Evolutionary conservation across 2,329 filamentous ascomycete species (phyloP).

Genomic region (Alternaria sp.): DNA sequence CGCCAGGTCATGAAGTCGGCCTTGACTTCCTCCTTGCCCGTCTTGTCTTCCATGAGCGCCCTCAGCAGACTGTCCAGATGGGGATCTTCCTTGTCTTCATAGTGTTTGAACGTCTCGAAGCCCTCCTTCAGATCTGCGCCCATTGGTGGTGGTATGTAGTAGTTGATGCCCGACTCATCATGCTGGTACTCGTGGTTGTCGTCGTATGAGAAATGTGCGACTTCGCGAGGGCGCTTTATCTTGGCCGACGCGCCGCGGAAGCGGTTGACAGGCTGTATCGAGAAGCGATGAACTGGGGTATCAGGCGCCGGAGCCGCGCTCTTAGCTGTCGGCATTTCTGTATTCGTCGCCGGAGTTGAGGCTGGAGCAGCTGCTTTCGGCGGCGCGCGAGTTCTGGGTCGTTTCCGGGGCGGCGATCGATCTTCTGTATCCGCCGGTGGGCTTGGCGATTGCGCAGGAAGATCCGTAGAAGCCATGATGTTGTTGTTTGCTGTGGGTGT

Average conservation of each 20-base stretch:
- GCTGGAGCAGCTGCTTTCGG: constrained; percentile 21
- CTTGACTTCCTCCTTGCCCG: constrained; percentile 63
- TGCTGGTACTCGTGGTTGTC: constrained; percentile 77
- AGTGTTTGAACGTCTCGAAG: constrained; percentile 81
- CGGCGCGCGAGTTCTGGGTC: constrained; percentile 45
- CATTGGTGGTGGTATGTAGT: constrained; percentile 81
- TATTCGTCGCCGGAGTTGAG: neutral
- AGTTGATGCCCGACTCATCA: constrained; percentile 80
- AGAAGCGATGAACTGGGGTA: constrained; percentile 25
- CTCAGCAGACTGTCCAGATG: constrained; percentile 85
- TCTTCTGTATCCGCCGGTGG: constrained; percentile 14
- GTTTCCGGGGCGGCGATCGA: constrained; percentile 35
- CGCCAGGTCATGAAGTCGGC: constrained; percentile 90
- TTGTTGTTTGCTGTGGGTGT: neutral
- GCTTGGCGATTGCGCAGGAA: constrained; percentile 10
- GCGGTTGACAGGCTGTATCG: constrained; percentile 40
- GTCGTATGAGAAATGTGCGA: constrained; percentile 93
- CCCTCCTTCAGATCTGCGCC: constrained; percentile 78
- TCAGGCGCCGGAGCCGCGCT: neutral
- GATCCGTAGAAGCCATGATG: neutral
- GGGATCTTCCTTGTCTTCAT: constrained; percentile 82
- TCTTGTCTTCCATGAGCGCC: constrained; percentile 75
- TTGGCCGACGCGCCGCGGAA: constrained; percentile 43
- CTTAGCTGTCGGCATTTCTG: neutral
- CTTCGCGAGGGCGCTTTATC: constrained; percentile 67